phyloP scores from a whole-genome alignment of 192 early-diverging fungal genomes.

The Rhizoclosmatium sp. region DNA sequence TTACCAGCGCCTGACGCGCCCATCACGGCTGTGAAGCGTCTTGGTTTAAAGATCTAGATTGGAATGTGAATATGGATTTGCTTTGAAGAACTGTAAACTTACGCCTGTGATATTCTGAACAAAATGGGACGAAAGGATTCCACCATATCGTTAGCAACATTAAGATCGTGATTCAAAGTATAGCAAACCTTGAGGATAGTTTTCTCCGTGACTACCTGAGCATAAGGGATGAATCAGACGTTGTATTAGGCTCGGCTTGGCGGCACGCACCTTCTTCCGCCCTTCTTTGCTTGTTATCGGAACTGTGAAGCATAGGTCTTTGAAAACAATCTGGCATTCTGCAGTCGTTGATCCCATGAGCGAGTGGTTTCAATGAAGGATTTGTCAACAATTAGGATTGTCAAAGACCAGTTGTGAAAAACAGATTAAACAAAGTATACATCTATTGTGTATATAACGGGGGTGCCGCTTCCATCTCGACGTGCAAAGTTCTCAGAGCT shows the following conservation, averaged over 20 bases:
- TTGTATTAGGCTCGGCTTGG: not conserved
- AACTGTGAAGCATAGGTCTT: conserved; percentile 20
- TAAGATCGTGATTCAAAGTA: not conserved
- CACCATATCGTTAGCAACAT: not conserved
- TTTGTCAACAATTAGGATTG: not conserved
- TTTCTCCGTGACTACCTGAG: conserved; percentile 28
- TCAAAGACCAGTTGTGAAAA: too few relatives aligned
- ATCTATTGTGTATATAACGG: too few relatives aligned
- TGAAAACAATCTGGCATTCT: conserved; percentile 40
- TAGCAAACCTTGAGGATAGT: conserved; percentile 28
- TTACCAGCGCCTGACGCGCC: conserved; percentile 88
- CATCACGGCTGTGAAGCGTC: conserved; percentile 84
- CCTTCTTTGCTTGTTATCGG: conserved; percentile 28
- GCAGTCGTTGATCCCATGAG: conserved; percentile 7
- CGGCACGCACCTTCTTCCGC: conserved; percentile 11
- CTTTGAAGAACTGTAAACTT: not conserved
- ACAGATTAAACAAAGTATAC: too few relatives aligned
- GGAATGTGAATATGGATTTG: not conserved
- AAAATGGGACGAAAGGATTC: not conserved
- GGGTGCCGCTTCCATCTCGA: too few relatives aligned
- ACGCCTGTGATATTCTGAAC: conserved; percentile 31
- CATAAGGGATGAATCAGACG: not conserved
- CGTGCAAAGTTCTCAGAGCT: too few relatives aligned
- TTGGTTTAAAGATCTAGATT: conserved; percentile 57
- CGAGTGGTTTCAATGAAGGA: not conserved